phyloP scores from a whole-genome alignment of 225 moss, liverwort and hornwort species.

The Asterella californica region DNA sequence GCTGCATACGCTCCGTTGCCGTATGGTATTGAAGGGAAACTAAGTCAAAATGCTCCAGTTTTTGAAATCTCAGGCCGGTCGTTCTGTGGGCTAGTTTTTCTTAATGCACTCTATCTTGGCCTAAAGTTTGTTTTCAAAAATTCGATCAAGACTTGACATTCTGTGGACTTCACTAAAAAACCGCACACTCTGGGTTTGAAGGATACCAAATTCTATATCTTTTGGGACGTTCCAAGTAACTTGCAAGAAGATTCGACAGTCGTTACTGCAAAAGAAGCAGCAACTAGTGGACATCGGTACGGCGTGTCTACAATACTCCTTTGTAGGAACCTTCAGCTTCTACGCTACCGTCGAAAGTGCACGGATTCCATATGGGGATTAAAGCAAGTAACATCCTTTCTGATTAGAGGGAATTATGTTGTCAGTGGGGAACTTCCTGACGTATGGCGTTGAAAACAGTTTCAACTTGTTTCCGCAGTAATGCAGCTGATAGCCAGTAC shows the following conservation, averaged over 20 bases:
- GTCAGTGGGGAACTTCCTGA: background rate
- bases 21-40: background rate
- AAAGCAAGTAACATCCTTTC: background rate
- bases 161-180: background rate
- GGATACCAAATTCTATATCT: conserved; percentile 63
- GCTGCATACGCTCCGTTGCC: background rate
- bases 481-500: conserved; percentile 53
- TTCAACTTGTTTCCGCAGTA: conserved; percentile 33
- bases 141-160: no score
- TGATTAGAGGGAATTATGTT: background rate
- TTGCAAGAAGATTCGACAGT: conserved; percentile 61
- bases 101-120: background rate
- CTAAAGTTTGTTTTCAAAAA: background rate
- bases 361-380: background rate
- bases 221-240: conserved; percentile 77
- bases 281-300: conserved; percentile 65
- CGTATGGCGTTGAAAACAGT: conserved; percentile 12
- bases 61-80: background rate
- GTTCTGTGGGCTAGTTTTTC: background rate
- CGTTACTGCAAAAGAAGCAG: conserved; percentile 76
- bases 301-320: background rate
- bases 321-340: background rate
- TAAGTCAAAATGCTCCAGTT: background rate
- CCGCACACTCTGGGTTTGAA: conserved; percentile 26
- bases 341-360: background rate